A percentile compares a stretch with the other conserved stretches of the same genome.
These are phyloP conservation scores for Epichloe uncinata DNA, from an alignment of 2,329 filamentous ascomycete genomes.

Conservation along the genomic window DNA sequence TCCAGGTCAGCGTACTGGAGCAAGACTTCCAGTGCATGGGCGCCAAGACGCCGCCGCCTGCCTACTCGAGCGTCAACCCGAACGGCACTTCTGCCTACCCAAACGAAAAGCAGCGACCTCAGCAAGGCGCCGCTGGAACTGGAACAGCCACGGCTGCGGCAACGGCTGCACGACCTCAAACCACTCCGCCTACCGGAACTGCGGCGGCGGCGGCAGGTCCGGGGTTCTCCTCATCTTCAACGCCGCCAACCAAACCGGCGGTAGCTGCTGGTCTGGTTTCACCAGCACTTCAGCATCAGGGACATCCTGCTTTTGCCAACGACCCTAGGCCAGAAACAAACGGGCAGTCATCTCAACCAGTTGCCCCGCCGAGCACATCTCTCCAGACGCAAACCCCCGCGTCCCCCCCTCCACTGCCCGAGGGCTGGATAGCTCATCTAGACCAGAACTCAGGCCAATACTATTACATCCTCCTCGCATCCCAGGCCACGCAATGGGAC, in stretches of 20 bases:
- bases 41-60: constrained; percentile 78
- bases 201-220: not conserved
- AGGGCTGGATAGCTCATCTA: constrained; percentile 96
- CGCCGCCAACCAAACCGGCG: constrained; percentile 1
- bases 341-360: constrained; percentile 30
- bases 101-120: constrained; percentile 58
- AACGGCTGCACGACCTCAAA: constrained; percentile 7
- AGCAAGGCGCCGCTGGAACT: constrained; percentile 11
- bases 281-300: constrained; percentile 42
- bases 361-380: constrained; percentile 27
- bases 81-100: constrained; percentile 49
- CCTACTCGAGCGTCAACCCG: constrained; percentile 69
- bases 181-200: not conserved
- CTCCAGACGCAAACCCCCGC: constrained; percentile 44
- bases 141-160: constrained; percentile 10
- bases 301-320: constrained; percentile 85
- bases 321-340: constrained; percentile 48
- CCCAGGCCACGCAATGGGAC: constrained; percentile 96
- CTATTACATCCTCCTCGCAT: constrained; percentile 94
- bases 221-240: not conserved
- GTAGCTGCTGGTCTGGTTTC: constrained; percentile 26
- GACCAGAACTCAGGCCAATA: constrained; percentile 95
- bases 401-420: constrained; percentile 83
- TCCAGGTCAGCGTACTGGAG: constrained; percentile 61
- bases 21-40: constrained; percentile 78